phyloP scores from a whole-genome alignment of 2,329 filamentous ascomycete species.

The Zopfia rhizophila region DNA sequence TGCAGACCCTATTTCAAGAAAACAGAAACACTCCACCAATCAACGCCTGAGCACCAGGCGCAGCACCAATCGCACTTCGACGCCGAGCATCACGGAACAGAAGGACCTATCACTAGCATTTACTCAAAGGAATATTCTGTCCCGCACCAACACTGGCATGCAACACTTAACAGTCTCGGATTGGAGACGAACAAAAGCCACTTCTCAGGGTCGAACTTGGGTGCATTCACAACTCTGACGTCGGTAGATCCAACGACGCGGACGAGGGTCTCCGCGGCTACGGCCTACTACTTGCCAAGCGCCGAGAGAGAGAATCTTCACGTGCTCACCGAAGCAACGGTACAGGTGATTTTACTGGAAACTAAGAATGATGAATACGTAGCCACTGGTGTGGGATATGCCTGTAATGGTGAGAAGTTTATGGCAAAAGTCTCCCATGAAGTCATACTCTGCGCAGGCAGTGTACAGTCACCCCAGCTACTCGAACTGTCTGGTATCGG shows the following conservation, averaged over 20 bases:
- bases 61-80: constrained; percentile 34
- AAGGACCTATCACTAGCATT: constrained; percentile 49
- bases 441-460: constrained; percentile 66
- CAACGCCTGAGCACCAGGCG: constrained; percentile 35
- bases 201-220: constrained; percentile 54
- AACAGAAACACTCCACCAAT: constrained; percentile 56
- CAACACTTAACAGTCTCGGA: constrained; percentile 50
- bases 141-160: constrained; percentile 60
- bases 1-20: constrained; percentile 65
- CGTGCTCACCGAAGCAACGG: constrained; percentile 28
- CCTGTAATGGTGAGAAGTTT: constrained; percentile 7
- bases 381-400: constrained; percentile 16
- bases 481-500: constrained; percentile 71
- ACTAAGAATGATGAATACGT: constrained; percentile 8
- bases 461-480: constrained; percentile 67
- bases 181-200: constrained; percentile 50
- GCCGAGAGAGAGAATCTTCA: constrained; percentile 31
- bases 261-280: constrained; percentile 55
- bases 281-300: constrained; percentile 54
- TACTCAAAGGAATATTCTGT: constrained; percentile 51
- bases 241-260: constrained; percentile 46
- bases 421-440: constrained; percentile 47
- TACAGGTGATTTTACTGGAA: constrained; percentile 20
- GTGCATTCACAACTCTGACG: constrained; percentile 52
- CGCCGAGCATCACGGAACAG: constrained; percentile 37